Base-by-base conservation (phyloP, 768 basidiomycete genomes). In the Sutorius australiensis region DNA sequence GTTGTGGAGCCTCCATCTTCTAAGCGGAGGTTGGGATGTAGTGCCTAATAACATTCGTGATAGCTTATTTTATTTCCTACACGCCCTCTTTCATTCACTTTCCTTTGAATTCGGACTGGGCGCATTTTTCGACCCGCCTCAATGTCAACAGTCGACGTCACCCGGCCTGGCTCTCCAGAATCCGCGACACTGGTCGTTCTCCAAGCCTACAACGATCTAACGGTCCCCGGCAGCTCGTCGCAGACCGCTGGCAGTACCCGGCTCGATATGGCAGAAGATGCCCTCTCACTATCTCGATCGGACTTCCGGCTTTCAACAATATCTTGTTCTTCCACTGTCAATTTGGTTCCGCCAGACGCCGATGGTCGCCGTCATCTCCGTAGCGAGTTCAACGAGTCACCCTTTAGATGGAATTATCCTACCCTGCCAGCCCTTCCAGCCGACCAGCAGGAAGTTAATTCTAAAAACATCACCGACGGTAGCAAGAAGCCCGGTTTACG, bases 381-480 rank as follows among this genome's bases (percentile, higher is more conserved):
- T 7, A 50, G 58, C 47, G 69, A 71, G 55, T 58, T 58, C 7
- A 60, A 38, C 2, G 66, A 68, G 41, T 67, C 62, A 0, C 70
- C 70, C 6, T 69, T 70, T 33, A 52, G 59, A 54, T 70, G 70
- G 68, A 71, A 64, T 40, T 54, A 60, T 19, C 61, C 70, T 14
- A 60, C 56, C 6, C 34, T 62, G 6, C 48, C 66, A 1, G 60
- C 62, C 10, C 46, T 59, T 28, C 63, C 67, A 10, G 34, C 27
- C 3, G 46, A 53, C n/a, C 54, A 52, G 27, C 55, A 43, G 3
- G 56, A 49, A 40, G 14, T 30, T 1, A 44, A 45, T 27, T 46
- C 50, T n/a, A 19, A n/a, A 5, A n/a, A 46, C 24, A n/a, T 27
- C 34, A 34, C 47, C 10, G 42, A 31, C 19, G 40, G 47, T 10